A percentile compares a stretch with the other conserved stretches of the same genome.
Evolutionary conservation across 2,329 filamentous ascomycete genomes (phyloP).

Genomic region (Arthrobotrys entomopaga): DNA sequence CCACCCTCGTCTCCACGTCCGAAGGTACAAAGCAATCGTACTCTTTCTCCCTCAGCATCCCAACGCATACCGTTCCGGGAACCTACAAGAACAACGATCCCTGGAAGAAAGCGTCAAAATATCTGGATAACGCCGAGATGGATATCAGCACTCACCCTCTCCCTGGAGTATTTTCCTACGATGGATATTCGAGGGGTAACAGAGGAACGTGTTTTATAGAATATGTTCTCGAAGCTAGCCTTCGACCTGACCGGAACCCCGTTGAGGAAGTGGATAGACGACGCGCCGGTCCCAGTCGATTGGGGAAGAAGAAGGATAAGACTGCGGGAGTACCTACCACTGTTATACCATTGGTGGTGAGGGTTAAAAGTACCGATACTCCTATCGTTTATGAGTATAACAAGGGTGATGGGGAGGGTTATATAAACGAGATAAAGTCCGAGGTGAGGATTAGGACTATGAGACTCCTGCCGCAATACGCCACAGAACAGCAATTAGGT

Average conservation of each 20-base stretch:
- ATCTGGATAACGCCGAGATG: constrained; percentile 46
- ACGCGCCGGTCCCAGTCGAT: too few species aligned
- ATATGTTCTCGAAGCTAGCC: constrained; percentile 41
- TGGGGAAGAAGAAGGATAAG: constrained; percentile 18
- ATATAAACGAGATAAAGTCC: constrained; percentile 13
- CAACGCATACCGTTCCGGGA: constrained; percentile 36
- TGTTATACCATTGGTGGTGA: constrained; percentile 25
- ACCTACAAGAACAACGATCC: constrained; percentile 17
- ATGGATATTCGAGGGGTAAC: constrained; percentile 20
- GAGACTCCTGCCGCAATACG: constrained; percentile 33
- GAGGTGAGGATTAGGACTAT: constrained; percentile 32
- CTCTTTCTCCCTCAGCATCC: constrained; percentile 19
- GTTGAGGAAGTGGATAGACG: constrained; percentile 1
- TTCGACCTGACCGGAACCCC: constrained; percentile 4
- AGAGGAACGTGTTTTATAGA: constrained; percentile 36
- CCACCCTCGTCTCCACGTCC: neutral
- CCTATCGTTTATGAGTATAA: constrained; percentile 22
- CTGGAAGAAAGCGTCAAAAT: constrained; percentile 45
- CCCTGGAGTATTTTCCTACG: constrained; percentile 47
- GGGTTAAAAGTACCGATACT: constrained; percentile 23
- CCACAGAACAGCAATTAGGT: constrained; percentile 25
- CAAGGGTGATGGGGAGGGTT: neutral
- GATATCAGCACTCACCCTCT: constrained; percentile 32
- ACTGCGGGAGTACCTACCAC: constrained; percentile 29
- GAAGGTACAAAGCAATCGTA: constrained; percentile 9